Evolutionary conservation across 352 stramenopile species (phyloP).

Genomic region (Aphanomyces euteiches): DNA sequence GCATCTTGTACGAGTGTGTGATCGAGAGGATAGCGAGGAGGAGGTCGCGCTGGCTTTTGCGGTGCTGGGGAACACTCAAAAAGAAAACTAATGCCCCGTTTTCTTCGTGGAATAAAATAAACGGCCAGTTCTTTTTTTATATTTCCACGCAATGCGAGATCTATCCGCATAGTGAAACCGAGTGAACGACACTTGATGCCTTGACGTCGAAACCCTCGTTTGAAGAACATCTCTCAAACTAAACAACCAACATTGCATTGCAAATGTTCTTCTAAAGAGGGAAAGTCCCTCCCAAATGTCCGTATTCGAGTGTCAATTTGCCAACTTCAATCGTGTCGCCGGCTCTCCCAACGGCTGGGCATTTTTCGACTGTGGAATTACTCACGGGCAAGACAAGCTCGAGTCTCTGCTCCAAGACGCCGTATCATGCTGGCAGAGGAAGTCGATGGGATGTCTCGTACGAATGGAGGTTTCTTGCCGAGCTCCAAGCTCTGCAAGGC

Average conservation of each 20-base stretch:
- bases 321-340: too few species aligned
- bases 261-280: too few species aligned
- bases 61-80: conserved; percentile 17
- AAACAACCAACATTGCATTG: not conserved
- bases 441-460: too few species aligned
- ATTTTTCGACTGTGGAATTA: too few species aligned
- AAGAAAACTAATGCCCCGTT: conserved; percentile 24
- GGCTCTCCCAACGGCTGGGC: too few species aligned
- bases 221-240: not conserved
- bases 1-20: conserved; percentile 41
- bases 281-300: too few species aligned
- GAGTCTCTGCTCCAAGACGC: too few species aligned
- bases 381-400: too few species aligned
- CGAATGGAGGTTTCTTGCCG: too few species aligned
- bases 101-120: not conserved
- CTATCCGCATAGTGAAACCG: conserved; percentile 9
- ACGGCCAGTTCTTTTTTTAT: conserved; percentile 18
- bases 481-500: too few species aligned
- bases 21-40: not conserved
- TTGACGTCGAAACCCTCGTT: not conserved
- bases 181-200: not conserved
- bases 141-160: not conserved
- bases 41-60: not conserved
- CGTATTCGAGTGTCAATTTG: too few species aligned
- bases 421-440: too few species aligned